These are phyloP conservation scores for Solanum gandarillasii DNA, from an alignment of 257 asterid genomes.

Conservation along the genomic window DNA sequence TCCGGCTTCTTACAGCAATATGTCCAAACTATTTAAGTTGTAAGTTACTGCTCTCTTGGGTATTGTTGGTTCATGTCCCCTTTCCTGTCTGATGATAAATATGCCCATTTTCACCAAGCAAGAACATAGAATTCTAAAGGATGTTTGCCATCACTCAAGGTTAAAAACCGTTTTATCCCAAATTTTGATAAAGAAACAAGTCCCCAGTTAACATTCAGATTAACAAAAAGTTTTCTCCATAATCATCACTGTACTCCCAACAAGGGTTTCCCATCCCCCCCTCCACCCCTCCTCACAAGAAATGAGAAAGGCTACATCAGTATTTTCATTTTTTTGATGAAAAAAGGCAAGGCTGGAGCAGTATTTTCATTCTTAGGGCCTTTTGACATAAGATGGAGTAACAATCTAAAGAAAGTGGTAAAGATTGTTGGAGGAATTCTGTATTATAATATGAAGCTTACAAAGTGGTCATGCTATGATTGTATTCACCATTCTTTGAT, in stretches of 20 bases:
- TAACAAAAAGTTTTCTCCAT: not conserved
- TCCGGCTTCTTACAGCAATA: conserved; percentile 65
- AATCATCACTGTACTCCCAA: not conserved
- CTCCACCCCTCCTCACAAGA: not conserved
- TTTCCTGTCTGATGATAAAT: not conserved
- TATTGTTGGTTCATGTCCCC: not conserved
- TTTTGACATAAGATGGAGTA: not conserved
- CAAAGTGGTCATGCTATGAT: not conserved
- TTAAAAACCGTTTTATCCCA: not conserved
- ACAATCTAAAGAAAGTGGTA: not conserved
- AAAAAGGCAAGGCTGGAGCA: not conserved
- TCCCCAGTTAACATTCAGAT: not conserved
- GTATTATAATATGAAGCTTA: not conserved
- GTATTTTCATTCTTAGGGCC: not conserved
- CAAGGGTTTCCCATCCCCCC: not conserved
- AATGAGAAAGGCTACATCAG: not conserved
- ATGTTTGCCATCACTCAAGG: not conserved
- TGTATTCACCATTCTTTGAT: not conserved
- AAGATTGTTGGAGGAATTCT: not conserved
- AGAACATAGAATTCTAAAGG: not conserved
- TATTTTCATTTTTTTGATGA: not conserved
- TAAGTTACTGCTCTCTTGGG: conserved; percentile 20
- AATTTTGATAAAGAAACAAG: not conserved
- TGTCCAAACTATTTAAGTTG: conserved; percentile 62
- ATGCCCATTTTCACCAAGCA: not conserved